Evolutionary conservation across 495 filamentous ascomycete species (phyloP).

Genomic region (Lepraria neglecta): DNA sequence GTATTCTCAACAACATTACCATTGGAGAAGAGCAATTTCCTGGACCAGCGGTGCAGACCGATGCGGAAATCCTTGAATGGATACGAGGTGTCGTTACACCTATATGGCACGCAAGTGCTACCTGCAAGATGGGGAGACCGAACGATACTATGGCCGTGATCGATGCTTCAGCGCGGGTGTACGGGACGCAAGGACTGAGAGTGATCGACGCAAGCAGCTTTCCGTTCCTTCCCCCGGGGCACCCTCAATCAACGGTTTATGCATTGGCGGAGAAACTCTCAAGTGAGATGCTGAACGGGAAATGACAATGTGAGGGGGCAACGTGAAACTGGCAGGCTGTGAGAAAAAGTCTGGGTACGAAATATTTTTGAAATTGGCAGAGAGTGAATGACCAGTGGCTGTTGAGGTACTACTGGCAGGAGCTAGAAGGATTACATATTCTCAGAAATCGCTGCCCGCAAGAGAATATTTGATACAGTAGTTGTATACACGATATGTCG

Average conservation of each 20-base stretch:
- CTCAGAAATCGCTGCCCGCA: too few species aligned
- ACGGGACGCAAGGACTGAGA: constrained; percentile 51
- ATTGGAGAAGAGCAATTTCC: constrained; percentile 48
- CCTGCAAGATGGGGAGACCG: constrained; percentile 52
- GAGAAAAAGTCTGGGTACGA: too few species aligned
- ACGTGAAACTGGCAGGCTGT: neutral
- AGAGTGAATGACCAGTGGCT: too few species aligned
- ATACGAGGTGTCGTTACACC: constrained; percentile 41
- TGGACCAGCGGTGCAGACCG: constrained; percentile 40
- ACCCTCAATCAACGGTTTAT: constrained; percentile 50
- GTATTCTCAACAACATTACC: constrained; percentile 35
- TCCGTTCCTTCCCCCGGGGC: constrained; percentile 52
- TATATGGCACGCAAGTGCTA: constrained; percentile 49
- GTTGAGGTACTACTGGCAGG: too few species aligned
- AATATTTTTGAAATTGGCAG: too few species aligned
- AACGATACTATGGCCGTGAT: constrained; percentile 47
- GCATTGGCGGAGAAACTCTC: constrained; percentile 60
- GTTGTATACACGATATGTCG: too few species aligned
- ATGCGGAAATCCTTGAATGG: constrained; percentile 45
- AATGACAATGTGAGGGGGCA: neutral
- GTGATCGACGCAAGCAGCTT: constrained; percentile 62
- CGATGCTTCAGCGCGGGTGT: constrained; percentile 48
- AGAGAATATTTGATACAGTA: too few species aligned
- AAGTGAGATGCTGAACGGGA: neutral
- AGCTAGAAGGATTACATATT: too few species aligned